Conservation (phyloP, 495 filamentous ascomycete genomes). For the Hyaloscypha finlandica region DNA sequence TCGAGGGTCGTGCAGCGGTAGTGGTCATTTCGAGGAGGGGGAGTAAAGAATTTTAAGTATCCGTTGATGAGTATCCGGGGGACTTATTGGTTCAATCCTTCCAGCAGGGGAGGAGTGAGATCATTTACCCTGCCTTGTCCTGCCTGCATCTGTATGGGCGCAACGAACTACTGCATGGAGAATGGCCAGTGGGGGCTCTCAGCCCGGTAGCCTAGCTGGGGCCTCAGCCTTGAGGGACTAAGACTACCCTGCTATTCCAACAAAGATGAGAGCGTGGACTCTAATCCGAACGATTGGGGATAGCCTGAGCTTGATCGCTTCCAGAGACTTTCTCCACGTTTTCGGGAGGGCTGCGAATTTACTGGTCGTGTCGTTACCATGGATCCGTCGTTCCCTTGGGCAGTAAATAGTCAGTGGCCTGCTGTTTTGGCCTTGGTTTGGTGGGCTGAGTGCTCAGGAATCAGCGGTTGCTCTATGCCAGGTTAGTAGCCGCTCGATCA, state of each 20-base stretch:
- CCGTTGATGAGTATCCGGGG: slow-evolving; percentile 9
- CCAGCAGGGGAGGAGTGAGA: slow-evolving; percentile 20
- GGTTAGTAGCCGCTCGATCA: slow-evolving; percentile 7
- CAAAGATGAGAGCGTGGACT: neutral
- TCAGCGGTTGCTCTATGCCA: neutral
- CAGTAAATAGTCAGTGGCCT: no score
- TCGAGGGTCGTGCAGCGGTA: slow-evolving; percentile 20
- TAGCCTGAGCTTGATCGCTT: slow-evolving; percentile 4
- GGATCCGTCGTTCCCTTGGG: neutral
- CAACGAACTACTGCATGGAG: slow-evolving; percentile 14
- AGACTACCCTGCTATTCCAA: slow-evolving; percentile 11
- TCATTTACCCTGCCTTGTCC: slow-evolving; percentile 28
- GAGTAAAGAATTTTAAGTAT: slow-evolving; percentile 13
- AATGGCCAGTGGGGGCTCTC: neutral
- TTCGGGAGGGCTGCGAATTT: neutral
- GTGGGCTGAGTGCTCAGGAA: neutral
- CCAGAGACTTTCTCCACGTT: slow-evolving; percentile 5
- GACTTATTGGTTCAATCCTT: slow-evolving; percentile 20
- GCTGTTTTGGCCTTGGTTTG: neutral
- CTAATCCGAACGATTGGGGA: neutral
- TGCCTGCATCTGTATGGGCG: slow-evolving; percentile 18
- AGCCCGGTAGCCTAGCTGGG: neutral
- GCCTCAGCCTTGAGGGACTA: slow-evolving; percentile 26
- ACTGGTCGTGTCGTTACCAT: neutral
- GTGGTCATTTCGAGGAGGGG: slow-evolving; percentile 18